Conservation (phyloP, 148 eudicot genomes). For the Chenopodium berlandieri region DNA sequence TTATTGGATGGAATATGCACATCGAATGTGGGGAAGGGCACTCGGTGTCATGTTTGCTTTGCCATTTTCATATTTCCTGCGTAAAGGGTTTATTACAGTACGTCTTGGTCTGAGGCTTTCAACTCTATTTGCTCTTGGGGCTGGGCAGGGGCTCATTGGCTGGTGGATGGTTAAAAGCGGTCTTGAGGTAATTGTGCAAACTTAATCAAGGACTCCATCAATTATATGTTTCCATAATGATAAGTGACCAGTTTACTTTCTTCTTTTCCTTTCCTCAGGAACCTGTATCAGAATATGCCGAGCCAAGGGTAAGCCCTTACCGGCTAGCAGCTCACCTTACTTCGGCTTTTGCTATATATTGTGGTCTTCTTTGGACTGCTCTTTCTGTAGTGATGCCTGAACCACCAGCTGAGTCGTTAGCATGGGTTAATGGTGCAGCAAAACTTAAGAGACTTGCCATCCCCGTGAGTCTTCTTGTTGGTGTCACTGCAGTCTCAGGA, state of each 20-base stretch:
- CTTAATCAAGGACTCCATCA: not conserved
- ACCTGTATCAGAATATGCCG: constrained; percentile 69
- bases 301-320: constrained; percentile 98
- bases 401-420: constrained; percentile 90
- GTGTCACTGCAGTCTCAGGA: constrained; percentile 86
- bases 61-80: constrained; percentile 89
- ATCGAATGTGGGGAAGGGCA: constrained; percentile 99
- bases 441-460: constrained; percentile 82
- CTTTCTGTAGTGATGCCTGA: constrained; percentile 99
- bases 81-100: constrained; percentile 79
- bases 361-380: constrained; percentile 94
- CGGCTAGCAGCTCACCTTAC: constrained; percentile 97
- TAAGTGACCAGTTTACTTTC: not conserved
- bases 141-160: constrained; percentile 93
- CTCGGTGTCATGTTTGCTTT: constrained; percentile 94
- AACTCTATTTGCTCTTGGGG: constrained; percentile 87
- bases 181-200: constrained; percentile 62
- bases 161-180: constrained; percentile 99
- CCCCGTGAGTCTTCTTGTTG: constrained; percentile 87
- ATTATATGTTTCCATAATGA: not conserved
- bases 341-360: constrained; percentile 82
- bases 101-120: constrained; percentile 78
- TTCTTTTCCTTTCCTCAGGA: constrained; percentile 44
- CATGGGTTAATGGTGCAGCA: constrained; percentile 91
- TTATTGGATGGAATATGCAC: constrained; percentile 99